Conservation (phyloP, 257 asterid species). For the Ilex asprella region DNA sequence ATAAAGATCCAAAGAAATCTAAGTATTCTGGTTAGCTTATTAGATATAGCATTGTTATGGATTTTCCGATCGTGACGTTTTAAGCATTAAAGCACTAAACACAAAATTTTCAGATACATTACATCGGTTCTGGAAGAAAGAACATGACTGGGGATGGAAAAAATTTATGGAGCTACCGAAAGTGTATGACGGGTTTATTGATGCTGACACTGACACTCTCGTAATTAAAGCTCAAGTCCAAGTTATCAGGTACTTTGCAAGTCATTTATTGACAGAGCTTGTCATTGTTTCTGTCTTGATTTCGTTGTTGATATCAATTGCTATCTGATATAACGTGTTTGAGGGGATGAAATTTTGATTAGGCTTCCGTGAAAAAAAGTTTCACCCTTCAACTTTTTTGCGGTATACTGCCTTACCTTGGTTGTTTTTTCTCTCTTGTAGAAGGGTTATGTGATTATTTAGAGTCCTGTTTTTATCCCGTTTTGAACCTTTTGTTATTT, state of each 20-base stretch:
- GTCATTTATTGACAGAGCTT: background rate
- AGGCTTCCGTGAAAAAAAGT: no score
- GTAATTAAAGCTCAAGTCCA: slow-evolving; percentile 92
- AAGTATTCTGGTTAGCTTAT: slow-evolving; percentile 77
- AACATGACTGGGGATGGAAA: slow-evolving; percentile 99
- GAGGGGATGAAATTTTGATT: no score
- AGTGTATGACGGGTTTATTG: slow-evolving; percentile 78
- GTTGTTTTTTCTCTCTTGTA: no score
- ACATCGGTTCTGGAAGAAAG: slow-evolving; percentile 92
- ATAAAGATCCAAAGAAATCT: slow-evolving; percentile 87
- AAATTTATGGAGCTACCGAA: slow-evolving; percentile 96
- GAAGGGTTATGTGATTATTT: no score
- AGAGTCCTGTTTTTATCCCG: no score
- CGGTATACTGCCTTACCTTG: no score
- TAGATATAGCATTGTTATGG: background rate
- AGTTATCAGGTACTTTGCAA: slow-evolving; percentile 62
- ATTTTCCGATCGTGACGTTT: slow-evolving; percentile 1
- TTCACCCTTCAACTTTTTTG: no score
- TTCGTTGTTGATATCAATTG: no score
- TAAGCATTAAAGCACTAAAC: slow-evolving; percentile 1
- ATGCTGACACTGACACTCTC: slow-evolving; percentile 79
- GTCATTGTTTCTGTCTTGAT: no score
- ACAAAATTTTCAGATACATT: slow-evolving; percentile 53
- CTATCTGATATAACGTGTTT: no score
- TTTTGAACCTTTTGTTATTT: no score